Evolutionary conservation across 768 basidiomycete species (phyloP).

Genomic region (Lactarius sp.): DNA sequence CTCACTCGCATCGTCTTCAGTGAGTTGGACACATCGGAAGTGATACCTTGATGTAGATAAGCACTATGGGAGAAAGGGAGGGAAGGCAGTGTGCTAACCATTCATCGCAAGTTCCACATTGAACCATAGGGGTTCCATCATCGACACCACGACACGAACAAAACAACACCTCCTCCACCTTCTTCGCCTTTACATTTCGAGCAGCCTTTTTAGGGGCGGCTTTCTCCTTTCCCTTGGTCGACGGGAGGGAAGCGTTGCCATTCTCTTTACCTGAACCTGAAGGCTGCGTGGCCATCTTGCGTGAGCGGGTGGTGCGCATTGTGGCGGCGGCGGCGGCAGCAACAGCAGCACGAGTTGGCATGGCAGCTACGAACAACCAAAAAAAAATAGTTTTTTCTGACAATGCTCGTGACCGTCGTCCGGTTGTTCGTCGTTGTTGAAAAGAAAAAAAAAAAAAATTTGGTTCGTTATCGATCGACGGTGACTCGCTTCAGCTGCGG

Average conservation of each 20-base stretch:
- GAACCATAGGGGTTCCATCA: conserved; percentile 76
- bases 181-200: conserved; percentile 20
- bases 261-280: conserved; percentile 14
- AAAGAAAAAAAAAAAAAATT: not conserved
- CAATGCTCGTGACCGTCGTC: not conserved
- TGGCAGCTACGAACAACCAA: conserved; percentile 2
- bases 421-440: not conserved
- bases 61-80: conserved; percentile 4
- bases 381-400: not conserved
- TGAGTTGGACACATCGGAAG: conserved; percentile 63
- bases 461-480: conserved; percentile 14
- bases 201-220: conserved; percentile 13
- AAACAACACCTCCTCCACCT: conserved; percentile 29
- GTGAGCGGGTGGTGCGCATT: conserved; percentile 24
- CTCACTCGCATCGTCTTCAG: conserved; percentile 58
- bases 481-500: not conserved
- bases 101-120: conserved; percentile 58
- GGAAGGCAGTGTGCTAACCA: conserved; percentile 44
- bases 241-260: not conserved
- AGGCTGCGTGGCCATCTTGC: not conserved
- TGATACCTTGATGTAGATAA: conserved; percentile 55
- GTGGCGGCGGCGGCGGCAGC: conserved; percentile 14
- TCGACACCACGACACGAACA: conserved; percentile 64
- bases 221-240: conserved; percentile 21
- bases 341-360: conserved; percentile 18